Conservation (phyloP, 2,329 filamentous ascomycete genomes). For the Colletotrichum sp. region DNA sequence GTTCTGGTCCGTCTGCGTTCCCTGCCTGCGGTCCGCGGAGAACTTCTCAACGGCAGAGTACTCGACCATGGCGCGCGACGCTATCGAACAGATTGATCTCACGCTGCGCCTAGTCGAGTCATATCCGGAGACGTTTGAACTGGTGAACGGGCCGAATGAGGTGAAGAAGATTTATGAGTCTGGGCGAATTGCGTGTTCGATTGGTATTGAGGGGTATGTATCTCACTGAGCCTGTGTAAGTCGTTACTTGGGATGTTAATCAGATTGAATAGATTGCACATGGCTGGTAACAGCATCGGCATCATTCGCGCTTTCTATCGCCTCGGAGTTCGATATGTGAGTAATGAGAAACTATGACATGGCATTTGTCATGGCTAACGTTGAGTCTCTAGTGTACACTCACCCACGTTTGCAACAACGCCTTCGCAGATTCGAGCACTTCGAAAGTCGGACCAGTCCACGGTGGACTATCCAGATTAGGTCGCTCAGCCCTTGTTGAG, state of each 20-base stretch:
- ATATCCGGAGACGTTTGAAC: slow-evolving; percentile 26
- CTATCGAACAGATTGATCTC: slow-evolving; percentile 27
- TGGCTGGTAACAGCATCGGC: slow-evolving; percentile 36
- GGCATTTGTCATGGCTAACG: fast-evolving
- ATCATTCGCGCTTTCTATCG: slow-evolving; percentile 36
- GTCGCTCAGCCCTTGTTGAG: slow-evolving; percentile 31
- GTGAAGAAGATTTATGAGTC: slow-evolving; percentile 30
- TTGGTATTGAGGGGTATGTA: slow-evolving; percentile 36
- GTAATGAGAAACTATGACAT: neutral
- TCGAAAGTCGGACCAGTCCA: slow-evolving; percentile 25
- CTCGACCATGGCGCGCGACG: slow-evolving; percentile 25
- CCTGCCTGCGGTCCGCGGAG: slow-evolving; percentile 26
- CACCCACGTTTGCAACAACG: slow-evolving; percentile 32
- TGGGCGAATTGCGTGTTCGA: slow-evolving; percentile 36
- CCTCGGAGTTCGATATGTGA: slow-evolving; percentile 39
- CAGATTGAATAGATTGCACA: slow-evolving; percentile 23
- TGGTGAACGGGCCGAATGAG: slow-evolving; percentile 29
- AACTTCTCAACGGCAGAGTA: slow-evolving; percentile 27
- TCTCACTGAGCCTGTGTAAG: neutral
- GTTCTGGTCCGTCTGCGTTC: slow-evolving; percentile 35
- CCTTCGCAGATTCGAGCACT: slow-evolving; percentile 30
- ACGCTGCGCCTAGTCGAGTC: slow-evolving; percentile 27
- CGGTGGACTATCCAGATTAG: slow-evolving; percentile 31
- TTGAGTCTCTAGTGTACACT: slow-evolving; percentile 24
- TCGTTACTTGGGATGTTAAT: neutral